These are phyloP conservation scores for Fonsecaea erecta DNA, from an alignment of 2,329 filamentous ascomycete genomes.

Conservation along the genomic window DNA sequence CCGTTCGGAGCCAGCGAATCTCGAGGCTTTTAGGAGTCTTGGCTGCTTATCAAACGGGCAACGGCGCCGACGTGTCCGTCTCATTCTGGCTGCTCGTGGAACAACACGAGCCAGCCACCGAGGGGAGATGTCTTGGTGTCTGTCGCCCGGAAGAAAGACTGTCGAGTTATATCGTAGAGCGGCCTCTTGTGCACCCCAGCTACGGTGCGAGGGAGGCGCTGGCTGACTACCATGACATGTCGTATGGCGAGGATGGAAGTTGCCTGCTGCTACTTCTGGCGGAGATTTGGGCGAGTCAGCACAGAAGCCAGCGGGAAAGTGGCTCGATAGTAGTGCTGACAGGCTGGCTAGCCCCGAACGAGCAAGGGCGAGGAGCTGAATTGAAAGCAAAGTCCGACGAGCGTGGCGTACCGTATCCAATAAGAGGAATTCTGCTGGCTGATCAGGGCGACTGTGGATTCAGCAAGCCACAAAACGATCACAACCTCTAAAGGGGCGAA, in stretches of 20 bases:
- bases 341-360: not conserved
- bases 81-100: slow-evolving; percentile 6
- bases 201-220: not conserved
- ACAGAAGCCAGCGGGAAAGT: not conserved
- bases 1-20: slow-evolving; percentile 12
- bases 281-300: not conserved
- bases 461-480: slow-evolving; percentile 9
- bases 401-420: slow-evolving; percentile 12
- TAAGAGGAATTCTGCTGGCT: not conserved
- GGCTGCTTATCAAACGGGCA: slow-evolving; percentile 10
- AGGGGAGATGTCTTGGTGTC: not conserved
- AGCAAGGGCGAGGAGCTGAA: not conserved
- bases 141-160: not conserved
- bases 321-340: slow-evolving; percentile 4
- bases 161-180: slow-evolving; percentile 1
- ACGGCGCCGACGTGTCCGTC: slow-evolving; percentile 18
- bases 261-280: not conserved
- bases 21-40: slow-evolving; percentile 8
- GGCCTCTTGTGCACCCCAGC: not conserved
- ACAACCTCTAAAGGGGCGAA: slow-evolving; percentile 10
- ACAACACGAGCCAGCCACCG: not conserved
- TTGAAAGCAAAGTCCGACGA: not conserved
- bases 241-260: not conserved
- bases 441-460: slow-evolving; percentile 12
- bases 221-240: not conserved